A percentile compares a stretch with the other conserved stretches of the same genome.
These are phyloP conservation scores for Arthrobotrys pseudoclavata DNA, from an alignment of 2,329 filamentous ascomycete genomes.

Conservation along the genomic window DNA sequence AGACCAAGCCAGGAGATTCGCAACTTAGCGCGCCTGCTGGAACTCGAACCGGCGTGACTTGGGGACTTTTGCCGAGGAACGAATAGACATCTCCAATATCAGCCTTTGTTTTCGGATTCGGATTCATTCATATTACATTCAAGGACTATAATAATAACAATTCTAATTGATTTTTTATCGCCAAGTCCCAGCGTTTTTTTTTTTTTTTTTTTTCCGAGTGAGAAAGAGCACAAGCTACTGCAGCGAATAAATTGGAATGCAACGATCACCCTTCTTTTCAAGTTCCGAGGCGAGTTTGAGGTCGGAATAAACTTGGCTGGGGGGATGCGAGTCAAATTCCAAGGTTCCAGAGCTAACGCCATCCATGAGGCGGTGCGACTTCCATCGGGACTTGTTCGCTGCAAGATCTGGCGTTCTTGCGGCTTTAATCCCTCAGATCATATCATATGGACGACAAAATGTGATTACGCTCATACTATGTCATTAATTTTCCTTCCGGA, in stretches of 20 bases:
- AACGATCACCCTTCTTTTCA: constrained; percentile 43
- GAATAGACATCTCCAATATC: constrained; percentile 13
- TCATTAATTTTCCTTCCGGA: constrained; percentile 49
- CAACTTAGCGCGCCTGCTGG: constrained; percentile 60
- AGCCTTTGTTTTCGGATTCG: constrained; percentile 38
- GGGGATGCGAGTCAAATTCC: constrained; percentile 50
- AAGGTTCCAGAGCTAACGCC: constrained; percentile 53
- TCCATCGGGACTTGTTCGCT: constrained; percentile 42
- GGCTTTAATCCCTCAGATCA: constrained; percentile 35
- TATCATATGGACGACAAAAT: constrained; percentile 52
- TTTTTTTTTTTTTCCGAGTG: no score
- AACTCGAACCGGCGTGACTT: constrained; percentile 56
- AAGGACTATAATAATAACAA: constrained; percentile 16
- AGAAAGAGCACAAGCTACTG: constrained; percentile 17
- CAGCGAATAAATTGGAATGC: constrained; percentile 48
- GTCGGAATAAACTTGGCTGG: constrained; percentile 51
- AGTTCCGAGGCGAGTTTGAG: constrained; percentile 13
- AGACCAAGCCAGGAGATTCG: constrained; percentile 58
- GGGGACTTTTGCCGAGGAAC: constrained; percentile 54
- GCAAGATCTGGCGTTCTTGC: constrained; percentile 47
- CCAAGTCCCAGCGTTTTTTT: constrained; percentile 10
- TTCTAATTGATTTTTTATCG: no score
- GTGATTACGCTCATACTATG: constrained; percentile 58
- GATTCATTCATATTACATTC: constrained; percentile 13
- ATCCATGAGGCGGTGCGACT: constrained; percentile 47